Evolutionary conservation across 2,329 filamentous ascomycete species (phyloP), one percentile per base, ranked within the genome.

Genomic region (Pseudogymnoascus sp.): DNA sequence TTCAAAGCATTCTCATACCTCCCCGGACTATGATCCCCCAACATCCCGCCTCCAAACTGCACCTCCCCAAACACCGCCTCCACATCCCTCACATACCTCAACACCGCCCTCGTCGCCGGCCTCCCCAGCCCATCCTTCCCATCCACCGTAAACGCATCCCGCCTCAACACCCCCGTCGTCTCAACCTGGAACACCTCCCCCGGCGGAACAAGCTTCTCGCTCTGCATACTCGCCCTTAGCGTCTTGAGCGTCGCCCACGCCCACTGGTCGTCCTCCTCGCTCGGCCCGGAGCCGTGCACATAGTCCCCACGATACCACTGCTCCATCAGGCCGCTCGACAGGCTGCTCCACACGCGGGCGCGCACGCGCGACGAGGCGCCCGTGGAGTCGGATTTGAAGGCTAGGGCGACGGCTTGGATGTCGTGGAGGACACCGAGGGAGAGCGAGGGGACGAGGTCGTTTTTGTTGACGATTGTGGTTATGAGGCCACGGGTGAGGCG

Each of bases 171-270:
- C 7, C 81, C 80, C 71, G 85, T 85, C 23, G 82, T 87, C 75
- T 91, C 88, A 2, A 92, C 80, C 1, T 86, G 78, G 70, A 92
- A 91, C 0, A 92, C 87, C 72, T 93, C 89, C 0, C 89, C 89
- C 0, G 89, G 89, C 1, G 89, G 89, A 56, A 91, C 76, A 2
- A 93, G 79, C 70, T 91, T 91, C 33, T 82, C 78, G 61, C 83
- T 87, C 65, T 83, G 80, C 86, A 92, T 90, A 68, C 81, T 84
- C 2, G 83, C 83, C 2, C 89, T 81, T 15, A 93, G 75, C 0
- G 82, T 82, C 69, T 87, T 85, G 5, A 92, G 78, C 0, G 88
- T 83, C 0, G 86, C 82, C 71, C 85, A 85, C 0, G 86, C 85
- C 89, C 88, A 92, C 31, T 84, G 79, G 66, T 84, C 82, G 53